Conservation (phyloP, 2,329 filamentous ascomycete species). For the Microsporum ferrugineum region DNA sequence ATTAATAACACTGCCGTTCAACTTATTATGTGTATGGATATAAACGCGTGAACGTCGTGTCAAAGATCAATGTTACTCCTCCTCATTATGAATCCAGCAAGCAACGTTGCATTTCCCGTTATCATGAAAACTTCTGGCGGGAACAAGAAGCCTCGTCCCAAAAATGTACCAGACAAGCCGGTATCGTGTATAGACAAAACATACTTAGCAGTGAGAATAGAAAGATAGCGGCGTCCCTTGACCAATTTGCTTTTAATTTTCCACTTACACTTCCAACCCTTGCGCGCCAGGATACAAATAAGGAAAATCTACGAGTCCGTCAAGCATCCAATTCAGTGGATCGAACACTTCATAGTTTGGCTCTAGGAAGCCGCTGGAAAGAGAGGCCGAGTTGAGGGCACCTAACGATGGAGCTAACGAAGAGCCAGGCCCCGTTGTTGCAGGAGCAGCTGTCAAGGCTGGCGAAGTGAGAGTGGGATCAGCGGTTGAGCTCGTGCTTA, state of each 20-base stretch:
- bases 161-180: not conserved
- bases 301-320: constrained; percentile 71
- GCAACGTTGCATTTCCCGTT: not conserved
- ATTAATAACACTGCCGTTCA: not conserved
- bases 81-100: not conserved
- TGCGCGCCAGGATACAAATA: constrained; percentile 41
- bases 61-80: not conserved
- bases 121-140: not conserved
- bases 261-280: constrained; percentile 32
- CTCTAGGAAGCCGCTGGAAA: constrained; percentile 46
- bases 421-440: not conserved
- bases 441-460: not conserved
- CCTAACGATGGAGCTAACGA: constrained; percentile 13
- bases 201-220: not conserved
- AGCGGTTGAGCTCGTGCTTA: constrained; percentile 1
- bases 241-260: not conserved
- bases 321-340: constrained; percentile 85
- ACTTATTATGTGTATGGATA: not conserved
- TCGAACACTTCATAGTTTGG: constrained; percentile 81
- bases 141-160: not conserved
- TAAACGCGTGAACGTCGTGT: not conserved
- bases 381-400: constrained; percentile 16
- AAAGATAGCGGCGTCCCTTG: not conserved
- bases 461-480: constrained; percentile 37
- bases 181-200: not conserved